These are phyloP conservation scores for Tolypocladium capitatum DNA, from an alignment of 2,329 filamentous ascomycete species.

Conservation along the genomic window DNA sequence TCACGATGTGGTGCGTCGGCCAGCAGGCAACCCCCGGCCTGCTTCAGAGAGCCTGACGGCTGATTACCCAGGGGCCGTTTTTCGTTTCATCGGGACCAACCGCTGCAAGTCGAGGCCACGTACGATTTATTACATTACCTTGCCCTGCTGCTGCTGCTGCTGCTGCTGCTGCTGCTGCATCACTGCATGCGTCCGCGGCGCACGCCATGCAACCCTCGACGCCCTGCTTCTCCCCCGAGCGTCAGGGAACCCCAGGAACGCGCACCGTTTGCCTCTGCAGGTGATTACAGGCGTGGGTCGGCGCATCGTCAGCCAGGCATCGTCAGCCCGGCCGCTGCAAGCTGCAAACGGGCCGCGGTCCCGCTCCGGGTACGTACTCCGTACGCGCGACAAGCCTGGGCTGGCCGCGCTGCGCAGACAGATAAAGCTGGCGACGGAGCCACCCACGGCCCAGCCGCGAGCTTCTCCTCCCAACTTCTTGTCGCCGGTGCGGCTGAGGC, in stretches of 20 bases:
- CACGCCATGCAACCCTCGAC: background rate
- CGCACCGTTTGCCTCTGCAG: background rate
- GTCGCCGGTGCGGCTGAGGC: background rate
- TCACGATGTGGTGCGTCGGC: background rate
- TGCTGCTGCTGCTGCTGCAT: background rate
- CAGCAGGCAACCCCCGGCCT: background rate
- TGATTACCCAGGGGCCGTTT: background rate
- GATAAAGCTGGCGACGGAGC: background rate
- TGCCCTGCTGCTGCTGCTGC: too few species aligned
- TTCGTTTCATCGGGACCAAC: background rate
- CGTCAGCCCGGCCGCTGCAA: too few species aligned
- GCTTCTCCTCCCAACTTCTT: background rate
- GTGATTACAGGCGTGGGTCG: background rate
- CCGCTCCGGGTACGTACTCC: background rate
- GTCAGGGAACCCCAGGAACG: background rate
- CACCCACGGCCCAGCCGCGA: background rate
- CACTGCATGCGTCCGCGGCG: background rate
- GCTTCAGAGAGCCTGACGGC: background rate
- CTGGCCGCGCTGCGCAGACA: background rate
- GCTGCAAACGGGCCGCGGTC: background rate
- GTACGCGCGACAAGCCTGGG: background rate
- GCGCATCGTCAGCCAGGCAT: background rate
- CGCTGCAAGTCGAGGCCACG: background rate
- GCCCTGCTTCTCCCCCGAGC: background rate
- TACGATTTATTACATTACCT: background rate